Evolutionary conservation across 169 alveolate species (phyloP).

Genomic region (Cytauxzoon felis): DNA sequence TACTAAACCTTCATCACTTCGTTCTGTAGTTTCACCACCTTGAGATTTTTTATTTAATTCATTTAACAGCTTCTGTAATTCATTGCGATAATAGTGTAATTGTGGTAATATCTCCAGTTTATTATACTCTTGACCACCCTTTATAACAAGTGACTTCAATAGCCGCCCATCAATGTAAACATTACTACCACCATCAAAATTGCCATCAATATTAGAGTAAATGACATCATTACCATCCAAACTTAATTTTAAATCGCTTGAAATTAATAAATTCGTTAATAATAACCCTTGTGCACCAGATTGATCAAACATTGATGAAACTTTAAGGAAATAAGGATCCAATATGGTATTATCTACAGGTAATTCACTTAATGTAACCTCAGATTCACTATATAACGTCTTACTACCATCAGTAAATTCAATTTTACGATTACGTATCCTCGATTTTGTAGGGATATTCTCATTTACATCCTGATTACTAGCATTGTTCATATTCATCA

Average conservation of each 20-base stretch:
- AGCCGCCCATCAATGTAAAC: background rate
- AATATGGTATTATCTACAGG: conserved; percentile 43
- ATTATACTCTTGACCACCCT: background rate
- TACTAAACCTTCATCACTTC: background rate
- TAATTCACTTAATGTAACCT: conserved; percentile 50
- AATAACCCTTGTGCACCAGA: conserved; percentile 57
- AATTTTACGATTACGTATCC: conserved; percentile 2
- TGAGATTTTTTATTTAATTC: conserved; percentile 1
- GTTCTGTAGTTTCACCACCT: background rate
- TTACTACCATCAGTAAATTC: conserved; percentile 17
- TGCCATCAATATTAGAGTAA: background rate
- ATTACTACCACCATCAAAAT: background rate
- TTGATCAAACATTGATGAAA: conserved; percentile 61
- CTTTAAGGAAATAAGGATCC: conserved; percentile 62
- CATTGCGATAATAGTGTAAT: conserved; percentile 15
- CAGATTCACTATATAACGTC: conserved; percentile 37
- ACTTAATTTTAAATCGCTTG: conserved; percentile 17
- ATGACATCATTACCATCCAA: conserved; percentile 31
- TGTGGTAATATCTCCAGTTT: conserved; percentile 32
- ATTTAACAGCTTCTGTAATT: conserved; percentile 16
- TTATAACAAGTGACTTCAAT: background rate
- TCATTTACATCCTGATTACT: conserved; percentile 12
- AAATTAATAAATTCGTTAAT: conserved; percentile 28
- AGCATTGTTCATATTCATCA: conserved; percentile 67
- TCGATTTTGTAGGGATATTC: background rate